phyloP scores from a whole-genome alignment of 2,329 filamentous ascomycete species.

The Lizonia empirigonia region DNA sequence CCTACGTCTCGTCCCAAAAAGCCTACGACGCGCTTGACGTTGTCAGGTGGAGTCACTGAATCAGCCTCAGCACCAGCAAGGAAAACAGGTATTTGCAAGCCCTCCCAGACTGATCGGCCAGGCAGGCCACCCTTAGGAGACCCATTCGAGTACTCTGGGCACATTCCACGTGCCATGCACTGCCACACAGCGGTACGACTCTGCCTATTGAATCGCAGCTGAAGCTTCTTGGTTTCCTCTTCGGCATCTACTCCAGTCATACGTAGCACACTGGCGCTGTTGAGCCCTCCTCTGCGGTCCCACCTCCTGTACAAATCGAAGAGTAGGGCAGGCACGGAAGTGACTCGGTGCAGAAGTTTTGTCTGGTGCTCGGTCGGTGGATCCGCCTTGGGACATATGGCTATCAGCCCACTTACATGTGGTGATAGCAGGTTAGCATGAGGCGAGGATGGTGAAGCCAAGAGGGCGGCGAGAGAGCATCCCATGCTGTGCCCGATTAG shows the following conservation, averaged over 20 bases:
- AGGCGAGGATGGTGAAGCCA: conserved; percentile 67
- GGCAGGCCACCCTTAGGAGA: conserved; percentile 68
- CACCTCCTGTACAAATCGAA: conserved; percentile 79
- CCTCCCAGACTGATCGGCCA: conserved; percentile 72
- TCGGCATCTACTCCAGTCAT: conserved; percentile 75
- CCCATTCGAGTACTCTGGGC: conserved; percentile 65
- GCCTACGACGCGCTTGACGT: conserved; percentile 70
- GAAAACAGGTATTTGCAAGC: conserved; percentile 74
- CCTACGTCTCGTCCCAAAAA: conserved; percentile 49
- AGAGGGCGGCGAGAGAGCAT: conserved; percentile 73
- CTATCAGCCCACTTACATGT: conserved; percentile 76
- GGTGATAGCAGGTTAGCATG: conserved; percentile 61
- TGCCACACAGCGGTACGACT: conserved; percentile 83
- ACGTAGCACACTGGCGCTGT: conserved; percentile 78
- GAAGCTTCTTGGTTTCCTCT: conserved; percentile 67
- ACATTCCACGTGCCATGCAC: conserved; percentile 75
- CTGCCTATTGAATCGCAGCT: conserved; percentile 79
- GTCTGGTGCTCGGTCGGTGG: conserved; percentile 63
- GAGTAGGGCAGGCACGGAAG: conserved; percentile 71
- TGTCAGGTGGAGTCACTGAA: conserved; percentile 71
- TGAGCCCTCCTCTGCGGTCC: conserved; percentile 77
- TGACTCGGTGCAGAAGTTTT: conserved; percentile 59
- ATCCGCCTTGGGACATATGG: conserved; percentile 76
- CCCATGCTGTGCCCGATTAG: conserved; percentile 92
- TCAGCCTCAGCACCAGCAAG: conserved; percentile 81